Evolutionary conservation across 306 rosid species (phyloP), one percentile per base, ranked within the genome.

Genomic region (Rubus parviflorus): DNA sequence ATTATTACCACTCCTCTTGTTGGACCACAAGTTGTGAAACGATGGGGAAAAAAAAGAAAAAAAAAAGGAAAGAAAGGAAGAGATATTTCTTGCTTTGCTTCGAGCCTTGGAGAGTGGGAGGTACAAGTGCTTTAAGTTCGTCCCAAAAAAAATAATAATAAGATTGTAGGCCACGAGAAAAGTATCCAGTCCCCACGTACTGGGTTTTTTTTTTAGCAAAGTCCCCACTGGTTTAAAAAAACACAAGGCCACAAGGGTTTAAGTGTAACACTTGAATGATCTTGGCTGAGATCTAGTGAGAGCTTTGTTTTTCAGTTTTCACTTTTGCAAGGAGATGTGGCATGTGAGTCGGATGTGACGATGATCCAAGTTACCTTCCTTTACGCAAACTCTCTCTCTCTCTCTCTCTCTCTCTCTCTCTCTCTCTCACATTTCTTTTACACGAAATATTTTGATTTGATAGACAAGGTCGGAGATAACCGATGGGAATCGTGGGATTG

Each of bases 321-420:
- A 14, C 37, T 67, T 16, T 49, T 4, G 3, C 78, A 75, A 72
- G 68, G 74, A 62, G 52, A 61, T 53, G 64, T 49, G 83, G 67
- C 72, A 65, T 30, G 35, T 69, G 75, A 77, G n/a, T n/a, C 5
- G 56, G 16, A 51, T 77, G 75, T 69, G 75, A 77, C 49, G 77
- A 79, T 23, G n/a, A 73, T 41, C 83, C 54, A 56, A 46, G 46
- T 73, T 74, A 73, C 66, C 35, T 30, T 30, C 35, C 2, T 30
- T 30, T 2, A 25, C 30, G 30, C 30, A 25, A 25, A 25, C 1
- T 25, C 30, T 0, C 30, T 25, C 30, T 25, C 30, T 25, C n/a
- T n/a, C n/a, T n/a, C n/a, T n/a, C n/a, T n/a, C n/a, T n/a, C n/a
- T n/a, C n/a, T n/a, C n/a, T n/a, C n/a, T n/a, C n/a, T n/a, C n/a